A percentile compares a stretch with the other conserved stretches of the same genome.
Evolutionary conservation across 2,329 filamentous ascomycete species (phyloP).

Genomic region (Paecilomyces variotii): DNA sequence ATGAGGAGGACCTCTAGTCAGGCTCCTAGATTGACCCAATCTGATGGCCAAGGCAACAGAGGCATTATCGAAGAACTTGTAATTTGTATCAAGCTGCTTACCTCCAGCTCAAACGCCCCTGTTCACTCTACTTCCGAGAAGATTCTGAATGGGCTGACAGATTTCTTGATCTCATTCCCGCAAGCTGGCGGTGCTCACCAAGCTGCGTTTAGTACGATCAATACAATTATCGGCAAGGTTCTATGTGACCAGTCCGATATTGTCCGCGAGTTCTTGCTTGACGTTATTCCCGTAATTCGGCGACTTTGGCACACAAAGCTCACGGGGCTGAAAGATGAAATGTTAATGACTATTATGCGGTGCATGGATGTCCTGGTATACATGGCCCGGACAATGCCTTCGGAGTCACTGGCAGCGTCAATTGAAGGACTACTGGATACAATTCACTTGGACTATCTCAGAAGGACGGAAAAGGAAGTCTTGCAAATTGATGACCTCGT

Average conservation of each 20-base stretch:
- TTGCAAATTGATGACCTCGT: constrained; percentile 71
- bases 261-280: constrained; percentile 51
- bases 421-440: constrained; percentile 61
- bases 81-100: constrained; percentile 57
- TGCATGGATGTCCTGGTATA: constrained; percentile 54
- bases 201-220: constrained; percentile 67
- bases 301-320: constrained; percentile 71
- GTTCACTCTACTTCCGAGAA: constrained; percentile 48
- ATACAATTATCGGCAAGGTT: constrained; percentile 57
- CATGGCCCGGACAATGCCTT: constrained; percentile 23
- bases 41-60: constrained; percentile 17
- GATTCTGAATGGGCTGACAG: constrained; percentile 50
- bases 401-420: constrained; percentile 31
- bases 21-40: constrained; percentile 16
- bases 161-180: constrained; percentile 54
- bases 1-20: constrained; percentile 20
- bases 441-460: constrained; percentile 71
- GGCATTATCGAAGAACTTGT: constrained; percentile 49
- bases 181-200: constrained; percentile 59
- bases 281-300: constrained; percentile 62
- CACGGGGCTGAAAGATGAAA: constrained; percentile 62
- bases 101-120: constrained; percentile 60
- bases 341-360: constrained; percentile 63
- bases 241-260: constrained; percentile 61
- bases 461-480: constrained; percentile 59